These are phyloP conservation scores for Boletus patriciae DNA, from an alignment of 768 basidiomycete genomes.

Conservation along the genomic window DNA sequence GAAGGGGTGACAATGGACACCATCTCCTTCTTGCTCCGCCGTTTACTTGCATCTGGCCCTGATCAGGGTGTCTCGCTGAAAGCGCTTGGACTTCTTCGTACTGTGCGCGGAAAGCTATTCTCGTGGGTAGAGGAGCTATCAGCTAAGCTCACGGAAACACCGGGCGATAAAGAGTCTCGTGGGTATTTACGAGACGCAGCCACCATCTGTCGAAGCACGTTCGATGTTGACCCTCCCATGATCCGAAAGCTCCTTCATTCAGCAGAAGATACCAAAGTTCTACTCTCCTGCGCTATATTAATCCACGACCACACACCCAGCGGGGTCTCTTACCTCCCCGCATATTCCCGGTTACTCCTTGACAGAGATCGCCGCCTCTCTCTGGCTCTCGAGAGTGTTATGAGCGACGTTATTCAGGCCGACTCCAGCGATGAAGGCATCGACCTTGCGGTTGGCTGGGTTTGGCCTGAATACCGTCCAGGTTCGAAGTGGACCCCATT, in stretches of 20 bases:
- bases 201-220: constrained; percentile 38
- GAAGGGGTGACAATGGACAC: constrained; percentile 34
- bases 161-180: constrained; percentile 17
- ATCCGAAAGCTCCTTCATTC: constrained; percentile 16
- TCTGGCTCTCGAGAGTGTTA: constrained; percentile 18
- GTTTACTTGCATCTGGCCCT: constrained; percentile 35
- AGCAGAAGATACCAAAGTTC: constrained; percentile 22
- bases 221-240: constrained; percentile 25
- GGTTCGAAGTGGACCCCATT: constrained; percentile 22
- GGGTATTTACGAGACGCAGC: constrained; percentile 38
- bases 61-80: constrained; percentile 10
- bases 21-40: constrained; percentile 35
- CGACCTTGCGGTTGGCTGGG: constrained; percentile 15
- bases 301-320: constrained; percentile 29
- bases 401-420: constrained; percentile 3
- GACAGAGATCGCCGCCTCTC: constrained; percentile 35
- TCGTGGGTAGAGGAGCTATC: constrained; percentile 40
- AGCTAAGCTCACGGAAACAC: constrained; percentile 17
- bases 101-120: constrained; percentile 33
- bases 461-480: constrained; percentile 29
- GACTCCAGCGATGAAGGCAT: constrained; percentile 11
- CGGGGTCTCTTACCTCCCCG: constrained; percentile 1
- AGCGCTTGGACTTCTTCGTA: constrained; percentile 31
- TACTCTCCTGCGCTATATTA: constrained; percentile 26
- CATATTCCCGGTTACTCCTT: constrained; percentile 19